Evolutionary conservation across 441 rosid genomes (phyloP), one percentile per base, ranked within the genome.

Genomic region (Erysimum pusillum): DNA sequence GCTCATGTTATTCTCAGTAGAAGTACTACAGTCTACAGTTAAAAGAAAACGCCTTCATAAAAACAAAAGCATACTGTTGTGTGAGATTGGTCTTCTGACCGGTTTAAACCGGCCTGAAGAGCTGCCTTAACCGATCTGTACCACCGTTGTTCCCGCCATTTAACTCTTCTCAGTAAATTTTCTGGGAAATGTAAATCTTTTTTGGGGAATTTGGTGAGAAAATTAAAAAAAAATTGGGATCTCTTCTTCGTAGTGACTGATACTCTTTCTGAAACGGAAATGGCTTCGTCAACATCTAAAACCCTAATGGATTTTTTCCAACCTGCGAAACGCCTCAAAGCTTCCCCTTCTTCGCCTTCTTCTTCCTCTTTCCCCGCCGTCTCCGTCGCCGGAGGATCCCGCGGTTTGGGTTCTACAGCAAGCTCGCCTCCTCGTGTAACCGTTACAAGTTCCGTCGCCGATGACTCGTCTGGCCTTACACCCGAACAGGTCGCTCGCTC

Each of bases 261-360:
- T 17, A 20, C 31, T 9, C 67, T 9, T 71, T 62, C 72, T 69
- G 57, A 68, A 56, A 56, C 48, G 69, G 35, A 63, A 41, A 89
- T 86, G 87, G 85, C 88, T 36, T 74, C 88, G 39, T 81, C 88
- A 8, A 83, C 87, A 39, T 51, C 88, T 32, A 94, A 81, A 81
- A 83, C 90, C 74, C 83, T 92, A 65, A 85, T 64, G 79, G 96
- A 94, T 28, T 64, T 85, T 81, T 90, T 91, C 49, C 90, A 84
- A 72, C 93, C 94, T 0, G 76, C 93, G 7, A 92, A 94, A 86
- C 98, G 98, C 67, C 80, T 76, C 64, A 91, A 89, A 75, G 57
- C 75, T 49, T 80, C 87, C 11, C 13, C 85, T 13, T 54, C 73
- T 81, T 61, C 75, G 15, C 7, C 75, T 15, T 38, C 86, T 52